Conservation (phyloP, 1,284 basidiomycete genomes). For the Boletus sp. region DNA sequence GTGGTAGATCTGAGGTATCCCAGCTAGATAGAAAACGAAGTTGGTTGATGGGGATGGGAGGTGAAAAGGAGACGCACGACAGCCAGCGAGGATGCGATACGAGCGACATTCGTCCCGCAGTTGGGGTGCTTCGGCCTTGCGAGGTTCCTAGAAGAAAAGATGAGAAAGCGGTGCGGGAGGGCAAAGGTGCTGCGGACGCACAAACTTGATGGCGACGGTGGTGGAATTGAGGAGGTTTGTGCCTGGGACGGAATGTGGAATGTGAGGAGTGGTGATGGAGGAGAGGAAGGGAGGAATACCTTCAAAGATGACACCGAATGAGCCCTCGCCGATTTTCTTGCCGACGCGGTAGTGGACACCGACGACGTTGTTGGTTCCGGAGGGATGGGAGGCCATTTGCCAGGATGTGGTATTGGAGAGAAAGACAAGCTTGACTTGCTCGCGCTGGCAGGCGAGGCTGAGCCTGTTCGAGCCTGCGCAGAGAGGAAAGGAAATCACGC, state of each 20-base stretch:
- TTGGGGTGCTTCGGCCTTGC: conserved; percentile 97
- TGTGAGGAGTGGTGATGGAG: background rate
- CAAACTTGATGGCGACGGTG: conserved; percentile 96
- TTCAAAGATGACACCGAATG: conserved; percentile 81
- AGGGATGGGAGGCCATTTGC: conserved; percentile 41
- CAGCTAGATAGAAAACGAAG: conserved; percentile 55
- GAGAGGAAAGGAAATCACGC: conserved; percentile 28
- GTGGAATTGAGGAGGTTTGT: conserved; percentile 85
- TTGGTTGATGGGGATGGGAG: conserved; percentile 13
- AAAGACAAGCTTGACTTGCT: background rate
- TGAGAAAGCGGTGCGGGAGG: conserved; percentile 3
- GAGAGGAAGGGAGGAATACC: conserved; percentile 38
- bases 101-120: conserved; percentile 95
- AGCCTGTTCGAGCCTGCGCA: conserved; percentile 23
- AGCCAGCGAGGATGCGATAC: conserved; percentile 93
- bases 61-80: conserved; percentile 59
- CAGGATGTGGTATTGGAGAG: conserved; percentile 13
- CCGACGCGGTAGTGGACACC: conserved; percentile 75
- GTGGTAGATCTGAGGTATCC: conserved; percentile 96
- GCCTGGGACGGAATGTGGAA: conserved; percentile 44
- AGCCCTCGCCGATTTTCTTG: conserved; percentile 85
- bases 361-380: conserved; percentile 63
- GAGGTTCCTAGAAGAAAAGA: conserved; percentile 71
- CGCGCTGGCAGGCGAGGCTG: conserved; percentile 25
- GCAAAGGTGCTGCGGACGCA: conserved; percentile 39